Evolutionary conservation across 2,329 filamentous ascomycete species (phyloP).

Genomic region (Penicillium sp.): DNA sequence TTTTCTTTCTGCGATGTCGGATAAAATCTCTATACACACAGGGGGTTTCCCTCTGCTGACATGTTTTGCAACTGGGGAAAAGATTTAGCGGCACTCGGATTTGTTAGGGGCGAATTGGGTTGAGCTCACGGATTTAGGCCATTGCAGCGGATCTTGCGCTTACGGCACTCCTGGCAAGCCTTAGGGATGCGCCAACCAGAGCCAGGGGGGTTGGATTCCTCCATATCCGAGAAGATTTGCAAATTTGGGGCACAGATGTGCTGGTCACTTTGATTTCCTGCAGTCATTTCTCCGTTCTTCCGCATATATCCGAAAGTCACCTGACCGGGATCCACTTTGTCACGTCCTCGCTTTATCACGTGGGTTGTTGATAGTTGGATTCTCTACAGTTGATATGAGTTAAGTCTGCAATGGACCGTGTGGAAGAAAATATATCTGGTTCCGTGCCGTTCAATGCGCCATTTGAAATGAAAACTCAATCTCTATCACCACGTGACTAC

Average conservation of each 20-base stretch:
- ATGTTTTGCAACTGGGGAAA: constrained; percentile 35
- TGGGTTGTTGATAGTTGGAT: not conserved
- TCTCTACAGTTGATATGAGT: not conserved
- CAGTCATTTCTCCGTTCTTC: not conserved
- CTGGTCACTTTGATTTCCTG: not conserved
- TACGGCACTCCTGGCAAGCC: constrained; percentile 44
- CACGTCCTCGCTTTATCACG: not conserved
- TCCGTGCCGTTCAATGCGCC: no score
- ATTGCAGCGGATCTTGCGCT: constrained; percentile 44
- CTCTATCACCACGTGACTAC: not conserved
- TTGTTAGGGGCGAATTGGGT: not conserved
- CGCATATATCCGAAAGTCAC: constrained; percentile 24
- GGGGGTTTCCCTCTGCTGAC: constrained; percentile 30
- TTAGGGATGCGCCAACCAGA: constrained; percentile 38
- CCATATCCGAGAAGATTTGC: constrained; percentile 21
- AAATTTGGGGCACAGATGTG: not conserved
- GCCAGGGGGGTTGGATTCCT: constrained; percentile 17
- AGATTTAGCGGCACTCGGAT: not conserved
- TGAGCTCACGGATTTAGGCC: constrained; percentile 35
- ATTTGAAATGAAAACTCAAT: not conserved
- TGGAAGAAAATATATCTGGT: no score
- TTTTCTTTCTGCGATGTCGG: constrained; percentile 37
- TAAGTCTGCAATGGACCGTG: no score
- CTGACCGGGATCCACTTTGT: not conserved
- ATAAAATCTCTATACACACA: constrained; percentile 41